A percentile compares a stretch with the other conserved stretches of the same genome.
These are phyloP conservation scores for Coniophora puteana DNA, from an alignment of 1,284 basidiomycete genomes.

Conservation along the genomic window DNA sequence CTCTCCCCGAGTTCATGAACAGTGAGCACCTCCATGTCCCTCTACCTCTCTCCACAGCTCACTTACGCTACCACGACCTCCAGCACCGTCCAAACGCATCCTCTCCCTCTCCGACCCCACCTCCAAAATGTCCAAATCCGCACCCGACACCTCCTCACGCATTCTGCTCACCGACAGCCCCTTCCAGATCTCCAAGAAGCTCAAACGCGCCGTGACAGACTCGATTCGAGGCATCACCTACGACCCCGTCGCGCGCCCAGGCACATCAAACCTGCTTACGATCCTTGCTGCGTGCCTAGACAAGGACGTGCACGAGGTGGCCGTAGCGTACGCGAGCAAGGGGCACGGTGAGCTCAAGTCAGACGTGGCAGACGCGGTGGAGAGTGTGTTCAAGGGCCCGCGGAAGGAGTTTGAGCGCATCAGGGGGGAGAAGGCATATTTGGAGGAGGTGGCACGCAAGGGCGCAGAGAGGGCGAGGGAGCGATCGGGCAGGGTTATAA, in stretches of 20 bases:
- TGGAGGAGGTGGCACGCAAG: slow-evolving; percentile 57
- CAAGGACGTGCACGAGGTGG: slow-evolving; percentile 44
- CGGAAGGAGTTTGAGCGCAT: slow-evolving; percentile 69
- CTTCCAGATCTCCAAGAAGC: slow-evolving; percentile 62
- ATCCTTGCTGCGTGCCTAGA: slow-evolving; percentile 73
- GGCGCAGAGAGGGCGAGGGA: slow-evolving; percentile 67
- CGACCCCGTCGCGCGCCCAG: slow-evolving; percentile 75
- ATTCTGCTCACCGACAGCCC: slow-evolving; percentile 82
- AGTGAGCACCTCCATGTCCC: slow-evolving; percentile 53
- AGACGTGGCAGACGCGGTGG: slow-evolving; percentile 71
- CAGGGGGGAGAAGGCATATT: slow-evolving; percentile 54
- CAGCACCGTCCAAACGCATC: slow-evolving; percentile 75
- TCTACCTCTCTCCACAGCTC: background rate
- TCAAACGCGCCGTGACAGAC: slow-evolving; percentile 85
- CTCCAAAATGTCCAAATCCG: slow-evolving; percentile 95
- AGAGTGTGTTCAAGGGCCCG: slow-evolving; percentile 66
- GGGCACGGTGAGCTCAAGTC: slow-evolving; percentile 71
- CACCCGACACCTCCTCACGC: slow-evolving; percentile 75
- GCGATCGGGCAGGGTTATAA: slow-evolving; percentile 62
- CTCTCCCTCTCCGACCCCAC: slow-evolving; percentile 84
- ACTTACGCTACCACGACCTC: background rate
- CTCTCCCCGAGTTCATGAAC: slow-evolving; percentile 68
- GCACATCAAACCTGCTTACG: slow-evolving; percentile 78
- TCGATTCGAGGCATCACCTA: slow-evolving; percentile 70
- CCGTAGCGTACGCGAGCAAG: slow-evolving; percentile 49